These are phyloP conservation scores for Grosmannia huntii DNA, from an alignment of 2,329 filamentous ascomycete genomes.

Conservation along the genomic window DNA sequence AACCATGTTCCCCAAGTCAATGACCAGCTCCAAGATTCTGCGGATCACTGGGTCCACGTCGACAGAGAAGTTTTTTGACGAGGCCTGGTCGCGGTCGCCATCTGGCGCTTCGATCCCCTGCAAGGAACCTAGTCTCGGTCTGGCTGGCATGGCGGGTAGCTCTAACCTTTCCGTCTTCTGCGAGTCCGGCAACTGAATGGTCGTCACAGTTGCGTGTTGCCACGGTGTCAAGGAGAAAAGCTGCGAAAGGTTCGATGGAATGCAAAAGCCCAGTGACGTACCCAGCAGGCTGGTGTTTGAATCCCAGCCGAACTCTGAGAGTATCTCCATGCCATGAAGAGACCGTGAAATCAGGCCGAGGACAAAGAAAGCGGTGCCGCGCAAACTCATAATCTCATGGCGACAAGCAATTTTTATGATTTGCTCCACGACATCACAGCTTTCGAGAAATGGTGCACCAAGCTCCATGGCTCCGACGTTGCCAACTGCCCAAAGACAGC, in stretches of 20 bases:
- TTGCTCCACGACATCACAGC: constrained; percentile 72
- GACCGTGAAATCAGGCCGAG: constrained; percentile 86
- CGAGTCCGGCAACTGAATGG: constrained; percentile 34
- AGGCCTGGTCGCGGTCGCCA: constrained; percentile 10
- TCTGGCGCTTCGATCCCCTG: constrained; percentile 13
- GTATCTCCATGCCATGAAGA: constrained; percentile 79
- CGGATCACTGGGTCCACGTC: constrained; percentile 42
- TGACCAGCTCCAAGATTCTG: constrained; percentile 71
- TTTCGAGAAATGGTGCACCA: constrained; percentile 85
- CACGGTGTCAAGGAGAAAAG: constrained; percentile 60
- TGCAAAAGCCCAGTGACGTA: constrained; percentile 72
- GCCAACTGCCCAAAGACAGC: constrained; percentile 92
- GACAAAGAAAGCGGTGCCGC: constrained; percentile 94
- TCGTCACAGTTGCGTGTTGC: constrained; percentile 35
- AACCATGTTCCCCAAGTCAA: constrained; percentile 86
- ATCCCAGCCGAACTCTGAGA: constrained; percentile 86
- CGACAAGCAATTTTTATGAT: constrained; percentile 81
- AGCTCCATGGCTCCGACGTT: constrained; percentile 98
- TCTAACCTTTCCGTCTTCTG: constrained; percentile 39
- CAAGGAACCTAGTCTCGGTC: constrained; percentile 25
- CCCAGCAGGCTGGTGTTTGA: constrained; percentile 76
- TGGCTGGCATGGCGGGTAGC: constrained; percentile 27
- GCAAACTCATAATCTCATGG: constrained; percentile 80
- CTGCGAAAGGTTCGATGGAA: constrained; percentile 65
- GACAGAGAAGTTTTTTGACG: constrained; percentile 20